A percentile compares a stretch with the other conserved stretches of the same genome.
phyloP scores from a whole-genome alignment of 169 alveolate species.

The Babesia gibsoni region DNA sequence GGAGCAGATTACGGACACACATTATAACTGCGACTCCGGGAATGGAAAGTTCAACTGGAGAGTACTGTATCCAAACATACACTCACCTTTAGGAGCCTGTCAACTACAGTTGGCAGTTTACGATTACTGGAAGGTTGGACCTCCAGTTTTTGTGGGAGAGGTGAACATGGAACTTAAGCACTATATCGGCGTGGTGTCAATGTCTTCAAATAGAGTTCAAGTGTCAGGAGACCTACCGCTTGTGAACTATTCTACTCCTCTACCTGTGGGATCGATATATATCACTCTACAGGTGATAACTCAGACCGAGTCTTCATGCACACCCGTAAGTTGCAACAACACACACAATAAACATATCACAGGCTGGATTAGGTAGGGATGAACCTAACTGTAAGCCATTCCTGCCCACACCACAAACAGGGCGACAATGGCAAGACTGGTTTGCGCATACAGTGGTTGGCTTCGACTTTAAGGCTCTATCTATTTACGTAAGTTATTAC shows the following conservation, averaged over 20 bases:
- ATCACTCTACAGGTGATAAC: conserved; percentile 87
- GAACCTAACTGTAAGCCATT: conserved; percentile 88
- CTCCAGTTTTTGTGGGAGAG: conserved; percentile 84
- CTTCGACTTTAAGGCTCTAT: conserved; percentile 37
- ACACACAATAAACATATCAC: neutral
- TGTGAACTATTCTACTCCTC: conserved; percentile 68
- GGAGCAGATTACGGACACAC: conserved; percentile 87
- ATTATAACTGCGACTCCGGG: conserved; percentile 85
- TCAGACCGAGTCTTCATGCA: conserved; percentile 86
- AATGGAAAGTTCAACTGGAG: conserved; percentile 89
- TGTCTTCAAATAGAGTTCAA: conserved; percentile 73
- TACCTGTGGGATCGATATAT: conserved; percentile 80
- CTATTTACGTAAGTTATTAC: conserved; percentile 33
- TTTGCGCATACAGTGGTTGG: conserved; percentile 60
- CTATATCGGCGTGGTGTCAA: conserved; percentile 81
- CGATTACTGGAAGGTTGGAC: conserved; percentile 83
- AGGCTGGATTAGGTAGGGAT: conserved; percentile 85
- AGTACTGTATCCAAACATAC: conserved; percentile 81
- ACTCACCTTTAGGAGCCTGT: conserved; percentile 85
- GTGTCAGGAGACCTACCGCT: conserved; percentile 82
- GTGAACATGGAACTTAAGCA: conserved; percentile 76
- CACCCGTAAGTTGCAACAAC: conserved; percentile 61
- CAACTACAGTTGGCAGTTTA: conserved; percentile 84
- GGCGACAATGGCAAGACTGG: conserved; percentile 90
- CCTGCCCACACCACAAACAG: conserved; percentile 83